phyloP scores from a whole-genome alignment of 2,329 filamentous ascomycete species.

The Sclerotinia nivalis region DNA sequence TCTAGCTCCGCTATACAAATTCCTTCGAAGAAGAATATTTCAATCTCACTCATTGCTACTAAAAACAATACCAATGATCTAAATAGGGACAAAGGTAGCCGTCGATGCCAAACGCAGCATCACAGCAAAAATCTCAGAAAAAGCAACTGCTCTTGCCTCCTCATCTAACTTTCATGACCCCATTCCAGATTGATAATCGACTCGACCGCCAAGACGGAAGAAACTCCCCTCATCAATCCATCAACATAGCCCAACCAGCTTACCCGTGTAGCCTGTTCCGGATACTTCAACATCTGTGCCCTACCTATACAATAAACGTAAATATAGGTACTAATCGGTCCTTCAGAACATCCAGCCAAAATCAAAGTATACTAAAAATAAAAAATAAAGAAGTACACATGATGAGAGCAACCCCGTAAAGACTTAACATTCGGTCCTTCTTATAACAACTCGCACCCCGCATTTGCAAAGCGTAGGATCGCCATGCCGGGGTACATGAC shows the following conservation, averaged over 20 bases:
- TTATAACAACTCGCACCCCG: neutral
- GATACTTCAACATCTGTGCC: neutral
- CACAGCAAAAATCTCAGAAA: neutral
- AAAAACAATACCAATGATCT: neutral
- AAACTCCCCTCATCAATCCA: neutral
- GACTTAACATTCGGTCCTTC: neutral
- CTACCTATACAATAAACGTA: too few relatives aligned
- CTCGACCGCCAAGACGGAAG: neutral
- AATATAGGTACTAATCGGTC: neutral
- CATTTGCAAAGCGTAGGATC: neutral
- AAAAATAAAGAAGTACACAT: neutral
- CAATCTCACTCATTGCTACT: neutral
- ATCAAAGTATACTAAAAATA: neutral
- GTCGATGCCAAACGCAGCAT: neutral
- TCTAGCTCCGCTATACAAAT: accelerated
- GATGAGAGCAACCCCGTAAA: neutral
- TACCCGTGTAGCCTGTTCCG: neutral
- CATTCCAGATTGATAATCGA: neutral
- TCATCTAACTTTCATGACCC: neutral
- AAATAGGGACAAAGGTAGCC: neutral
- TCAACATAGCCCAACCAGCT: neutral
- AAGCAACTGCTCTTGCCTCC: neutral
- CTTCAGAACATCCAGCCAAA: neutral
- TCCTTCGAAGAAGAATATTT: neutral
- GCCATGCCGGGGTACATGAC: neutral